Conservation (phyloP, 2,329 filamentous ascomycete species). For the Tolypocladium inflatum region DNA sequence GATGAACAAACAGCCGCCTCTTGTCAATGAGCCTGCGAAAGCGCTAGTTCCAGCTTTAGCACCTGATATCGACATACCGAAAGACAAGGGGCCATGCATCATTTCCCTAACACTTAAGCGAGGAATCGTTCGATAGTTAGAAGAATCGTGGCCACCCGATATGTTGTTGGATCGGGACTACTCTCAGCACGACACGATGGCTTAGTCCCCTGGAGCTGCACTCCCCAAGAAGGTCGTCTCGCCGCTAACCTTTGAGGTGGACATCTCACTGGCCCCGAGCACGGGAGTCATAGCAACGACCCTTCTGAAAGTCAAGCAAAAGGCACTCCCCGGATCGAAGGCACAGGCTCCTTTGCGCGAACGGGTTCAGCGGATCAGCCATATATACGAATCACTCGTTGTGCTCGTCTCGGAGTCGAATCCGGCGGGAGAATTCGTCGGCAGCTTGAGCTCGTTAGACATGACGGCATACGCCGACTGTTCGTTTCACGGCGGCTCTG, state of each 20-base stretch:
- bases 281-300: slow-evolving; percentile 63
- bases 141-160: slow-evolving; percentile 35
- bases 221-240: slow-evolving; percentile 19
- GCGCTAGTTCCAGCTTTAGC: slow-evolving; percentile 1
- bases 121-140: slow-evolving; percentile 38
- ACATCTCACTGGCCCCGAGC: slow-evolving; percentile 60
- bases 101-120: slow-evolving; percentile 40
- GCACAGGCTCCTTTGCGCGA: slow-evolving; percentile 39
- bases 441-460: slow-evolving; percentile 29
- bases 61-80: slow-evolving; percentile 10
- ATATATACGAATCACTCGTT: slow-evolving; percentile 57
- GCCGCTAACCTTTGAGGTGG: slow-evolving; percentile 49
- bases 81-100: slow-evolving; percentile 28
- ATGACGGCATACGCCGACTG: slow-evolving; percentile 32
- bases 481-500: slow-evolving; percentile 35
- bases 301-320: slow-evolving; percentile 63
- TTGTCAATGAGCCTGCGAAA: not conserved
- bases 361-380: slow-evolving; percentile 40
- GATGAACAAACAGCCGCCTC: not conserved
- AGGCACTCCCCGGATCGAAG: slow-evolving; percentile 46
- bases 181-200: slow-evolving; percentile 21
- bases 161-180: slow-evolving; percentile 55
- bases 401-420: slow-evolving; percentile 56
- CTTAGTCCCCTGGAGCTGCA: not conserved
- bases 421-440: slow-evolving; percentile 28